These are phyloP conservation scores for Alternaria panax DNA, from an alignment of 2,329 filamentous ascomycete genomes.

Conservation along the genomic window DNA sequence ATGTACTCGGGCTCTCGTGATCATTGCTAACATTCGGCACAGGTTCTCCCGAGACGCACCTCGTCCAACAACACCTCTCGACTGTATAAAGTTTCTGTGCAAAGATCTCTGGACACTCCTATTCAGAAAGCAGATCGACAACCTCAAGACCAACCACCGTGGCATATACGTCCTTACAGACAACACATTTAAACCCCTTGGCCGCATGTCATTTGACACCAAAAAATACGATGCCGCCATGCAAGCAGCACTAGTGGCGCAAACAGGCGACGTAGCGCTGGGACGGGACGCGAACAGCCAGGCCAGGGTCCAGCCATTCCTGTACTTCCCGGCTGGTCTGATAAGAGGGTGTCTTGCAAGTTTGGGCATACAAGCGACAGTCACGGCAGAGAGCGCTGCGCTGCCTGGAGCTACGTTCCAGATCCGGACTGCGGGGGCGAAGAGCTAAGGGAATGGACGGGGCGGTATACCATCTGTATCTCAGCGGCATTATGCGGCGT, in stretches of 20 bases:
- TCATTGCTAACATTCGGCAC: neutral
- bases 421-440: constrained; percentile 81
- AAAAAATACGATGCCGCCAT: constrained; percentile 41
- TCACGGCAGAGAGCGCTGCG: constrained; percentile 88
- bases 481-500: constrained; percentile 46
- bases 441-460: constrained; percentile 59
- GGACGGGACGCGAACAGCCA: constrained; percentile 60
- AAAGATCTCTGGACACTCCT: constrained; percentile 97
- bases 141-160: constrained; percentile 96
- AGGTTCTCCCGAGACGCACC: constrained; percentile 85
- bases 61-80: constrained; percentile 88
- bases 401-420: constrained; percentile 92
- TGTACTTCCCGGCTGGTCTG: constrained; percentile 94
- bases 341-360: constrained; percentile 92
- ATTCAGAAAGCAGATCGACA: constrained; percentile 97
- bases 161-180: constrained; percentile 97
- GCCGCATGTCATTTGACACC: constrained; percentile 82
- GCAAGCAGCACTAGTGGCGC: constrained; percentile 40
- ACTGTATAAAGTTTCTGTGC: constrained; percentile 98
- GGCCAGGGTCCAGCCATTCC: constrained; percentile 63
- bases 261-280: constrained; percentile 40
- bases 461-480: constrained; percentile 6
- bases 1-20: neutral
- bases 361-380: constrained; percentile 87
- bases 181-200: constrained; percentile 86